Percentiles rank a stretch among this genome's conserved stretches.
Conservation (phyloP, 2,329 filamentous ascomycete genomes). For the Pseudogymnoascus sp. region DNA sequence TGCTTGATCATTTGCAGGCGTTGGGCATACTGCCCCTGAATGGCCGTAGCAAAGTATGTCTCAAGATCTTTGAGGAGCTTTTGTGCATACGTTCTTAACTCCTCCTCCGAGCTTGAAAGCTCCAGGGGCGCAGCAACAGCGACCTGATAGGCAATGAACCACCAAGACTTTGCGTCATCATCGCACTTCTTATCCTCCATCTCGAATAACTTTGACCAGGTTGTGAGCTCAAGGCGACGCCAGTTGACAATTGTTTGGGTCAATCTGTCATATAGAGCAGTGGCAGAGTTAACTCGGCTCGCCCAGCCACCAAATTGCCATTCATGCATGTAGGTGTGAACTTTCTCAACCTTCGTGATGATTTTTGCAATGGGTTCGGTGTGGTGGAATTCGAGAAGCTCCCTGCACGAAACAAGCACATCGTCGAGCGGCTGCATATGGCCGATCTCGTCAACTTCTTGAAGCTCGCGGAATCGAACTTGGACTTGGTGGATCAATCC, state of each 20-base stretch:
- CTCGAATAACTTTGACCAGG: conserved; percentile 85
- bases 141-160: conserved; percentile 91
- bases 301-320: conserved; percentile 88
- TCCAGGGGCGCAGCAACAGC: conserved; percentile 70
- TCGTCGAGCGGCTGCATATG: conserved; percentile 74
- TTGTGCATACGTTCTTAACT: conserved; percentile 57
- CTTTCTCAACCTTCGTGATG: conserved; percentile 77
- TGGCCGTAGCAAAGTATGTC: conserved; percentile 70
- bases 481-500: conserved; percentile 63
- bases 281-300: conserved; percentile 68
- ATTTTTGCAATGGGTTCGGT: conserved; percentile 80
- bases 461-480: conserved; percentile 65
- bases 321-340: conserved; percentile 80
- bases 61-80: conserved; percentile 71
- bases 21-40: conserved; percentile 71
- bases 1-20: conserved; percentile 66
- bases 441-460: conserved; percentile 57
- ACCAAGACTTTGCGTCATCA: conserved; percentile 82
- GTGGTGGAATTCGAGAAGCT: conserved; percentile 68
- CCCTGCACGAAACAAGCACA: conserved; percentile 67
- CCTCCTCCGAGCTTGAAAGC: conserved; percentile 52
- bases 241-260: conserved; percentile 79
- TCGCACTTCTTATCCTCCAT: conserved; percentile 71
- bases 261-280: conserved; percentile 65
- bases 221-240: conserved; percentile 84